Evolutionary conservation across 2,329 filamentous ascomycete species (phyloP), one percentile per base, ranked within the genome.

Genomic region (Didymella arachidicola): DNA sequence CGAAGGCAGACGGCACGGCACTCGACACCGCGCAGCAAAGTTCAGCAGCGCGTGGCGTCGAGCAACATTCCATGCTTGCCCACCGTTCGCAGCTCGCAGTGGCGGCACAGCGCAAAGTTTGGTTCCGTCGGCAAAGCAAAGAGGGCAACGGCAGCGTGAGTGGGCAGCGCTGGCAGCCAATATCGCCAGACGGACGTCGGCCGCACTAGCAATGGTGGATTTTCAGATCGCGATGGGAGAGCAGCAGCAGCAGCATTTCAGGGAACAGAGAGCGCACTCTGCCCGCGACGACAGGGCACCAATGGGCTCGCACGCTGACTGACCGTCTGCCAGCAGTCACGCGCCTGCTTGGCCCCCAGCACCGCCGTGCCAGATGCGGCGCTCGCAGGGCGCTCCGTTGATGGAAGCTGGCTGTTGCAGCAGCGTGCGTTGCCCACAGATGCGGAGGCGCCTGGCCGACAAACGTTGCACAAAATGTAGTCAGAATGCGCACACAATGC

Each of bases 121-220:
- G 7, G 4, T 25, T 22, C 22, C 22, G 22, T n/a, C 45, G 27
- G 39, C n/a, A 43, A 19, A 43, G 25, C 38, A 32, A 45, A 25
- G 38, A n/a, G 30, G 19, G 32, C 32, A 36, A 36, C 32, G 32
- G 32, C 32, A 36, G 32, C 32, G 32, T 36, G 32, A 16, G 27
- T 22, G 41, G 25, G 32, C 39, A 29, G 42, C 25, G 22, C 29
- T 34, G 11, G 44, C 30, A 53, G 44, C 50, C 50, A 41, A 41
- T 39, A 25, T 53, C 25, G 39, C 49, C 38, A 43, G 36, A 57
- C 55, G 55, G 55, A 46, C 50, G 16, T 39, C 46, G 56, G 50
- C 50, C 50, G 56, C 50, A 59, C 56, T 54, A 59, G 51, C 46
- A 53, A 30, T 47, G 56, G 51, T 59, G 50, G 51, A 29, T 54